Evolutionary conservation across 2,329 filamentous ascomycete species (phyloP).

Genomic region (Talaromyces sp.): DNA sequence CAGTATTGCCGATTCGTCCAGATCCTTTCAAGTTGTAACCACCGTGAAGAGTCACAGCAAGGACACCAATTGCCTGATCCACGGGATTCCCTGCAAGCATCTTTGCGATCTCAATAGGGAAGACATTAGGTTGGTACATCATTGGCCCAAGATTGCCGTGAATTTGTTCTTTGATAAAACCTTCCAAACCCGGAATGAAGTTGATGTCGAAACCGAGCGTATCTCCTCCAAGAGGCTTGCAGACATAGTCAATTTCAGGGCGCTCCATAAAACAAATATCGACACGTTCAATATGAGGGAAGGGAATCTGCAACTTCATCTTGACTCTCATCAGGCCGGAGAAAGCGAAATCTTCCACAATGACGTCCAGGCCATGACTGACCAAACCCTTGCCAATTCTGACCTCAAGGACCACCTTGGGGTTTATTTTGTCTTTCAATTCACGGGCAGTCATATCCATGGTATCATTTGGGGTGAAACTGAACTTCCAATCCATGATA

Average conservation of each 20-base stretch:
- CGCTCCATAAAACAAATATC: slow-evolving; percentile 92
- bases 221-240: slow-evolving; percentile 94
- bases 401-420: slow-evolving; percentile 92
- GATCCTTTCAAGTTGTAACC: slow-evolving; percentile 91
- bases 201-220: slow-evolving; percentile 98
- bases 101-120: slow-evolving; percentile 97
- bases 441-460: slow-evolving; percentile 88
- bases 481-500: slow-evolving; percentile 99
- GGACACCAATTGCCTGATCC: slow-evolving; percentile 90
- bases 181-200: slow-evolving; percentile 91
- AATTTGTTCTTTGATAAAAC: slow-evolving; percentile 92
- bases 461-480: slow-evolving; percentile 93
- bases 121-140: slow-evolving; percentile 98
- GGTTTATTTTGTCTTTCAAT: slow-evolving; percentile 92
- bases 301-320: slow-evolving; percentile 93
- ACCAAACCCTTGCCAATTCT: slow-evolving; percentile 93
- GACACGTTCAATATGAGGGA: slow-evolving; percentile 89
- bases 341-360: slow-evolving; percentile 97
- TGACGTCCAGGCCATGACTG: slow-evolving; percentile 94
- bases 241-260: slow-evolving; percentile 91
- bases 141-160: slow-evolving; percentile 91
- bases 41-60: slow-evolving; percentile 86
- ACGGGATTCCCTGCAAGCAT: slow-evolving; percentile 92
- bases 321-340: slow-evolving; percentile 95
- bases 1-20: slow-evolving; percentile 86